Base-by-base conservation (phyloP, 768 basidiomycete genomes). In the Agaricus subrufescens region DNA sequence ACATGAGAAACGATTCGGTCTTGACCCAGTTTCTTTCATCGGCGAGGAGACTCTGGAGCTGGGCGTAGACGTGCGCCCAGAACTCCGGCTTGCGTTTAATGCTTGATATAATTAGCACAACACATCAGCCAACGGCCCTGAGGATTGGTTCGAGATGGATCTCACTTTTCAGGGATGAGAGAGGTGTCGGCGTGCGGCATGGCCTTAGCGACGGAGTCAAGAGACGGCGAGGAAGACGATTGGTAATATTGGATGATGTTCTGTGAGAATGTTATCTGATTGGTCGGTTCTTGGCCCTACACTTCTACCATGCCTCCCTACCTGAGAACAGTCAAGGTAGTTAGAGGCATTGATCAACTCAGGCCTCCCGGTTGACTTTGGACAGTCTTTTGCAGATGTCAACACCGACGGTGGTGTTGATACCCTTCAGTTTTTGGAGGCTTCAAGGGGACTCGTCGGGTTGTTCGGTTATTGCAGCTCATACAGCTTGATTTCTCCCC, bases 351-450 rank as follows among this genome's bases (percentile, higher is more conserved):
- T n/a, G 37, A 34, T 34, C 19, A n/a, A 29, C 40, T 39, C 19
- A 3, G 11, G 19, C 11, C 10, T 52, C 23, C 44, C 42, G 12
- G 46, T 29, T 53, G 27, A 52, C 29, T n/a, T 46, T n/a, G 40
- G 11, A 46, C 61, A 98, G 96, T 95, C 92, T n/a, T 99, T 94
- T 69, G 85, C 86, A 62, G 88, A 95, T 70, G 96, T 98, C 40
- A 79, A 92, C 61, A 91, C 87, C 54, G 86, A 92, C 62, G 81
- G 79, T 63, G 96, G 96, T 58, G 83, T 98, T 67, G 87, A 98
- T 69, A 98, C 97, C 14, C 68, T 83, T 45, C 75, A 79, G 47
- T 99, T 98, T 75, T 79, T 95, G 63, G 86, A 96, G 63, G 97
- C 96, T 7, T 78, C 91, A 1, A 80, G 89, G 55, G 96, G 94